Base-by-base conservation (phyloP, 2,329 filamentous ascomycete genomes). In the Fusarium domesticum region DNA sequence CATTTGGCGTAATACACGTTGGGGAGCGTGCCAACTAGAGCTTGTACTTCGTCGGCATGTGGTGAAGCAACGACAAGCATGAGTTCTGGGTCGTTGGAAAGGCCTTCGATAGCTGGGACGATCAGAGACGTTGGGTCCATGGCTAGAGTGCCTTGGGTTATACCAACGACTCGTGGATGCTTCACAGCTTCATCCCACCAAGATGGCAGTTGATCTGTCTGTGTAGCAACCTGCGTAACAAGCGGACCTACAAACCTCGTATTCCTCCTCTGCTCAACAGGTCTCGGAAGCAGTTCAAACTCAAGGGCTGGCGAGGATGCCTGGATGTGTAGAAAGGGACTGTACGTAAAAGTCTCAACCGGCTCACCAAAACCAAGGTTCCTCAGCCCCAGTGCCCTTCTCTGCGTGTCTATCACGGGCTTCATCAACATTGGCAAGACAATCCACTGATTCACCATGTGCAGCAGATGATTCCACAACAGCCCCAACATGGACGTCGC, bases 71-170 rank as follows among this genome's bases (percentile, higher is more conserved):
- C 64, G 4, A 70, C 54, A 1, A 70, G 45, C 2, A 67, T 45
- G 10, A 65, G 51, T 6, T 49, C 40, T 4, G 56, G 30, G 17
- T 69, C 54, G 2, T 44, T 37, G 3, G 49, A 53, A 1, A 70
- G 58, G 2, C 67, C 67, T 14, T 59, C 39, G n/a, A 70, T 61
- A 6, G 65, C 51, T 0, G 67, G 67, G n/a, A 69, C 56, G 41
- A 70, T 67, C 34, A 70, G 56, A 0, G 62, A 66, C 0, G 57
- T 60, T 3, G 66, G 65, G 16, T 70, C 56, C 59, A 64, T 65
- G 28, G 65, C 64, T 16, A 69, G 43, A 1, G 67, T 70, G 5
- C 67, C 67, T 37, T 70, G 67, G 1, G 67, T 70, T 16, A 70
- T 62, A 16, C 63, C 67, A 4, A 70, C 50, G 7, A 70, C 59